Evolutionary conservation across 2,329 filamentous ascomycete species (phyloP).

Genomic region (Fusarium devonianum): DNA sequence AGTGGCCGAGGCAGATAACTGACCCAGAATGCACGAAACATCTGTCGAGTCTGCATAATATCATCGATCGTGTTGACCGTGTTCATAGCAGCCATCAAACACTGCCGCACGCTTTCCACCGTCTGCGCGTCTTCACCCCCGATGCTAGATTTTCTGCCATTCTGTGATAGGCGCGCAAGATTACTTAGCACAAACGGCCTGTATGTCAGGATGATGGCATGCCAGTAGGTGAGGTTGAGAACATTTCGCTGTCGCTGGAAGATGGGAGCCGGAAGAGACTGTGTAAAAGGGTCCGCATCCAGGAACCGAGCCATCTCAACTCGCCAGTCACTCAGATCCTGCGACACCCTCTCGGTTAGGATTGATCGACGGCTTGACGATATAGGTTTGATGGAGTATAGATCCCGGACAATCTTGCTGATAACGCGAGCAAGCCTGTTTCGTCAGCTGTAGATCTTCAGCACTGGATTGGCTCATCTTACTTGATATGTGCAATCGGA

Average conservation of each 20-base stretch:
- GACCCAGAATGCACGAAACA: conserved; percentile 39
- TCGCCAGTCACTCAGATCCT: conserved; percentile 47
- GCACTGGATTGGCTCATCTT: neutral
- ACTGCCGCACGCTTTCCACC: conserved; percentile 32
- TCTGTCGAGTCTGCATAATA: conserved; percentile 33
- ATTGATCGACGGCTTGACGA: conserved; percentile 37
- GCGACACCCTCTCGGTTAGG: conserved; percentile 41
- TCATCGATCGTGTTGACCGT: conserved; percentile 34
- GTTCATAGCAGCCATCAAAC: conserved; percentile 32
- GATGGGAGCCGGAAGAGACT: conserved; percentile 47
- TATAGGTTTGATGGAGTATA: conserved; percentile 48
- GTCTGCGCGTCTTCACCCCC: conserved; percentile 16
- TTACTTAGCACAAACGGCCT: conserved; percentile 49
- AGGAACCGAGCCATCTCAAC: conserved; percentile 47
- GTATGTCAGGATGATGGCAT: conserved; percentile 51
- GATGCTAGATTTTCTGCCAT: neutral
- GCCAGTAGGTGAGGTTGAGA: conserved; percentile 52
- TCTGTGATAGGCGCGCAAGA: conserved; percentile 36
- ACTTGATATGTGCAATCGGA: conserved; percentile 48
- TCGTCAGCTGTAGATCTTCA: neutral
- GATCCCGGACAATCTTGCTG: conserved; percentile 45
- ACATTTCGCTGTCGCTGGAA: conserved; percentile 53
- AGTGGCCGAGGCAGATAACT: neutral
- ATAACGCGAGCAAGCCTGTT: conserved; percentile 47
- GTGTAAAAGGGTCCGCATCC: conserved; percentile 48